A percentile compares a stretch with the other conserved stretches of the same genome.
These are phyloP conservation scores for Galerina sulciceps DNA, from an alignment of 768 basidiomycete species.

Conservation along the genomic window DNA sequence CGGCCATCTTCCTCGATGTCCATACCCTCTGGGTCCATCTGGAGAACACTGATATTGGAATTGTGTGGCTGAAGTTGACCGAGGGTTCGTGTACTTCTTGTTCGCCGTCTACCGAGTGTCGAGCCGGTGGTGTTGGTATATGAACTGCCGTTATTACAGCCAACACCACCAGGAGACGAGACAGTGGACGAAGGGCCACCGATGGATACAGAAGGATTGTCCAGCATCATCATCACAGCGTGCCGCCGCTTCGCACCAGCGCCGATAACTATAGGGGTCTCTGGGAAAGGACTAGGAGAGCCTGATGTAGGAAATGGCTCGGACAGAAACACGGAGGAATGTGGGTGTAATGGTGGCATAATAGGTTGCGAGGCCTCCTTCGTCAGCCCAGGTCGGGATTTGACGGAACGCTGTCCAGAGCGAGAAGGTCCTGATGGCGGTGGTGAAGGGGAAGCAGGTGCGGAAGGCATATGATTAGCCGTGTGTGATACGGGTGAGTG, in stretches of 20 bases:
- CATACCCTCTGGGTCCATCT: constrained; percentile 54
- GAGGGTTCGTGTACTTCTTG: constrained; percentile 49
- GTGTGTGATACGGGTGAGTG: constrained; percentile 28
- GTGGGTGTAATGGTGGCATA: constrained; percentile 17
- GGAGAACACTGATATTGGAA: constrained; percentile 41
- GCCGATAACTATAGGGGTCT: constrained; percentile 45
- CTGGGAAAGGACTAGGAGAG: constrained; percentile 31
- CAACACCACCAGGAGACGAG: constrained; percentile 18
- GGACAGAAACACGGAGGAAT: constrained; percentile 26
- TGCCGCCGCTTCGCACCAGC: constrained; percentile 76
- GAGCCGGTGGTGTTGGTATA: constrained; percentile 19
- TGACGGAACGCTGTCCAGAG: constrained; percentile 27
- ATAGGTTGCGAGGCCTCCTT: constrained; percentile 21
- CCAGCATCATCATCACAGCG: constrained; percentile 79
- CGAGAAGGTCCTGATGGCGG: constrained; percentile 28
- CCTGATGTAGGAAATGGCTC: constrained; percentile 21
- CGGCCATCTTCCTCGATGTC: constrained; percentile 78
- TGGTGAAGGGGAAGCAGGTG: constrained; percentile 39
- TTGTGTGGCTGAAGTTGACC: constrained; percentile 39
- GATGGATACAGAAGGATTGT: constrained; percentile 40
- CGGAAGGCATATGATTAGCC: constrained; percentile 23
- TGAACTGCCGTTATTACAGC: constrained; percentile 27
- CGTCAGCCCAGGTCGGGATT: constrained; percentile 22
- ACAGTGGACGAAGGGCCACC: constrained; percentile 42
- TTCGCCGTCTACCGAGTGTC: constrained; percentile 50